Percentiles rank a stretch among this genome's conserved stretches.
Evolutionary conservation across 352 stramenopile species (phyloP).

Genomic region (Globisporangium mamillatum): DNA sequence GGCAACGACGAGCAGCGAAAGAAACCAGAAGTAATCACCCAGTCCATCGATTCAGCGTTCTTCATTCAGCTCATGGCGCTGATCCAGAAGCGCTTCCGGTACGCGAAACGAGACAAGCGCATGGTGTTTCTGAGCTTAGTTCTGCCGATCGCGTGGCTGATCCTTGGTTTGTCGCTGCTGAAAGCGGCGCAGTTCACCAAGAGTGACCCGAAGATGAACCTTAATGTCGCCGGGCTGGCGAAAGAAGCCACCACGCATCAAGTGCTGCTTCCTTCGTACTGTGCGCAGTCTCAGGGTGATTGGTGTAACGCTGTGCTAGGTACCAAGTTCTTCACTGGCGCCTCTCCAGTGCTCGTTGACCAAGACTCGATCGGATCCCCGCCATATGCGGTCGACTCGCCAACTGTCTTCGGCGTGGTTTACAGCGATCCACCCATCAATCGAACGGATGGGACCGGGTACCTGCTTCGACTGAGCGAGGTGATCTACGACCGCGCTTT

Average conservation of each 20-base stretch:
- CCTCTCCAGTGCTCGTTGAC: constrained; percentile 8
- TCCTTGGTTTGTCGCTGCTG: constrained; percentile 61
- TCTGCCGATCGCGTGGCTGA: constrained; percentile 70
- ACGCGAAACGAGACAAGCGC: constrained; percentile 88
- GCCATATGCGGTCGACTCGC: constrained; percentile 19
- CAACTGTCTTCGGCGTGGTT: constrained; percentile 25
- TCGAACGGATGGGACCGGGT: constrained; percentile 19
- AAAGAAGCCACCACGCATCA: constrained; percentile 14
- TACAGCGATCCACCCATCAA: constrained; percentile 28
- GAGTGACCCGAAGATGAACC: constrained; percentile 28
- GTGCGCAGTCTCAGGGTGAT: constrained; percentile 8
- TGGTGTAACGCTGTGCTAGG: constrained; percentile 12
- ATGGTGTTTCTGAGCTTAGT: constrained; percentile 65
- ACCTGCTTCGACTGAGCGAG: constrained; percentile 32
- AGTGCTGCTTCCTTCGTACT: constrained; percentile 15
- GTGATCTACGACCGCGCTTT: constrained; percentile 24
- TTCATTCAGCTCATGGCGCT: constrained; percentile 74
- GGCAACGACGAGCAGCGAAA: constrained; percentile 20
- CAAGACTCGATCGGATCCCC: constrained; percentile 8
- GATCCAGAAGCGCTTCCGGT: constrained; percentile 81
- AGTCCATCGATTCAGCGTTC: constrained; percentile 38
- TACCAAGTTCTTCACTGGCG: constrained; percentile 2
- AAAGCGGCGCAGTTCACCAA: constrained; percentile 27
- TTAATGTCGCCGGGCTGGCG: constrained; percentile 2
- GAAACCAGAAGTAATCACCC: neutral